Conservation (phyloP, 83 land plant species). For the Diphasiastrum complanatum region DNA sequence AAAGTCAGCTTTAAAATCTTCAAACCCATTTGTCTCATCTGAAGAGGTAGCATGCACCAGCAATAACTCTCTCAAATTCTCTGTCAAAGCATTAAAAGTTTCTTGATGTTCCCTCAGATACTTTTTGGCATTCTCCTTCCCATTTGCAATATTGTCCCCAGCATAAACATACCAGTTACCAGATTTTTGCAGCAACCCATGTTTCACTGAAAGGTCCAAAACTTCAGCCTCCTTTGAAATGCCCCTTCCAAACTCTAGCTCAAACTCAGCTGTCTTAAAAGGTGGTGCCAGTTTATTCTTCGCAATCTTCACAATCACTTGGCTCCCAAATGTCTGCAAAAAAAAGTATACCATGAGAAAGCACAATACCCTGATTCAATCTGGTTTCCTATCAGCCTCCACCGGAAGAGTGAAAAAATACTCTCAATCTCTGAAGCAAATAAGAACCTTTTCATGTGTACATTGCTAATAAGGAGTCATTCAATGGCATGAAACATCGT, state of each 20-base stretch:
- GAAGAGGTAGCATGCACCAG: too few species aligned
- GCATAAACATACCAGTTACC: conserved; percentile 29
- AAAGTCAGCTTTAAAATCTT: too few species aligned
- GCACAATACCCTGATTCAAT: neutral
- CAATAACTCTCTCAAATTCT: too few species aligned
- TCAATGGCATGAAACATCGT: too few species aligned
- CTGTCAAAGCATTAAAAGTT: too few species aligned
- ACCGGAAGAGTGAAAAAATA: neutral
- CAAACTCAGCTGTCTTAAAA: conserved; percentile 78
- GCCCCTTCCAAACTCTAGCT: conserved; percentile 89
- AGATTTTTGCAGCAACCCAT: conserved; percentile 44
- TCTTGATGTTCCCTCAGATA: conserved; percentile 14
- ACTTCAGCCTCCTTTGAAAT: conserved; percentile 68
- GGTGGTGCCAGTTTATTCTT: conserved; percentile 98
- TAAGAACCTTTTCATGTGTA: too few species aligned
- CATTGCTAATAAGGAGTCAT: too few species aligned
- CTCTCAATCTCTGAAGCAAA: too few species aligned
- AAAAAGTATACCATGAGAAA: neutral
- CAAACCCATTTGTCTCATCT: too few species aligned
- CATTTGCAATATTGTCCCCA: conserved; percentile 11
- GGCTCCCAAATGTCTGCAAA: conserved; percentile 66
- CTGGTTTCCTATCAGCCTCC: neutral
- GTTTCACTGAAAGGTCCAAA: conserved; percentile 57
- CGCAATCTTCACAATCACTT: conserved; percentile 68
- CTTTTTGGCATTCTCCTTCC: conserved; percentile 14